Evolutionary conservation across 352 stramenopile genomes (phyloP).

Genomic region (Phytopythium helicoides): DNA sequence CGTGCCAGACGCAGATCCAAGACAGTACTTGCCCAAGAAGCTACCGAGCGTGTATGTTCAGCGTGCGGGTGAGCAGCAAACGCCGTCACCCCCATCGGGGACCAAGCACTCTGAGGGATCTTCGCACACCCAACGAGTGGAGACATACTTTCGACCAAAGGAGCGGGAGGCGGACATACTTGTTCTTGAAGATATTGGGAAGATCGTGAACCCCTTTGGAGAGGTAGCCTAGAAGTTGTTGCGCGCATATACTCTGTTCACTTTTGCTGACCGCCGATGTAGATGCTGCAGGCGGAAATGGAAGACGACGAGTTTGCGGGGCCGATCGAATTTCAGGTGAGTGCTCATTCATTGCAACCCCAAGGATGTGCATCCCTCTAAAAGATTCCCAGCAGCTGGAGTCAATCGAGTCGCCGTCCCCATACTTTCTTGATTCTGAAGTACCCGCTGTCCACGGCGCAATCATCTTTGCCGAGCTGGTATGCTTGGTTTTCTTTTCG

Average conservation of each 20-base stretch:
- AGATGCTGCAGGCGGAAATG: background rate
- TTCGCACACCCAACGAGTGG: background rate
- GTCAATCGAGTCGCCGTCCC: slow-evolving; percentile 4
- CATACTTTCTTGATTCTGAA: slow-evolving; percentile 13
- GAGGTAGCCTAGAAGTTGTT: no score
- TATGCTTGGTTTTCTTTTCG: slow-evolving; percentile 5
- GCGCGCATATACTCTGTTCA: background rate
- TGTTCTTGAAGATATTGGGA: no score
- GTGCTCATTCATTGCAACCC: background rate
- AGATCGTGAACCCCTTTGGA: no score
- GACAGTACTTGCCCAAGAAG: slow-evolving; percentile 23
- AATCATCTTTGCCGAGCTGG: slow-evolving; percentile 44
- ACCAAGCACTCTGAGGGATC: background rate
- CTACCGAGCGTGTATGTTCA: background rate
- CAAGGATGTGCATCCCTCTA: background rate
- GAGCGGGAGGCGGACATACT: no score
- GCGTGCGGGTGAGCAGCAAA: background rate
- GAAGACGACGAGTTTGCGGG: slow-evolving; percentile 30
- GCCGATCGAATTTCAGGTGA: slow-evolving; percentile 8
- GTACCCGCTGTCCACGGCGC: slow-evolving; percentile 34
- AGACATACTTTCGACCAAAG: background rate
- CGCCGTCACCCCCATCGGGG: background rate
- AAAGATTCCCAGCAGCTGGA: slow-evolving; percentile 2
- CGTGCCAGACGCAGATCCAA: slow-evolving; percentile 25
- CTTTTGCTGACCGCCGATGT: background rate